Base-by-base conservation (phyloP, 257 asterid genomes). In the Nicotiana knightiana region DNA sequence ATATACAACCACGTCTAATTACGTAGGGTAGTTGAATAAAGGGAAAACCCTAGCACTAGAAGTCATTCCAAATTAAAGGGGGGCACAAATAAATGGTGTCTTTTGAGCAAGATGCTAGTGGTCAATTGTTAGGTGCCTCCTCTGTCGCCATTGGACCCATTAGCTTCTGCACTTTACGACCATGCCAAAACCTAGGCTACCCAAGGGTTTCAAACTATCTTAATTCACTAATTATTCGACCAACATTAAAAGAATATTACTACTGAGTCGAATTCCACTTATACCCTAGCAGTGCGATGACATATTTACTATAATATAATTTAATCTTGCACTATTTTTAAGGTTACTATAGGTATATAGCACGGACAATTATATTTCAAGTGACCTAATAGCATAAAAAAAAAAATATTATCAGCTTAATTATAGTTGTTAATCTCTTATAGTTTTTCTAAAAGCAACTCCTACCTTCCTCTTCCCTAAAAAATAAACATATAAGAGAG, bases 81-180 rank as follows among this genome's bases (percentile, higher is more conserved):
- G 32, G 12, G 9, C 28, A 55, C 10, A 8, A 2, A 39, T 30
- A 79, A 79, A 61, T 9, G 53, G 39, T 51, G 67, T 39, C 17
- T 54, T 68, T 24, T 16, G 65, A 79, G 61, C 71, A 81, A 55
- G 79, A 35, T 28, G 54, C 71, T 37, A 17, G 3, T 24, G 58
- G 89, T 84, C 89, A 84, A 87, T 65, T 54, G 86, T 87, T 87
- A 51, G 86, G 89, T 84, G 80, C 37, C 53, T 71, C 61, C 66
- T 33, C 68, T 86, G 78, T 83, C 84, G 7, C 43, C 54, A 46
- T 80, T 75, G 78, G 76, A 76, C 83, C 81, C 81, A 67, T 51
- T 26, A 30, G 6, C 73, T 30, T 66, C 48, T 24, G n/a, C 43
- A 0, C 39, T 75, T 75, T 75, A 51, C 79, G 63, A 75, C 79